phyloP scores from a whole-genome alignment of 306 rosid species.

The Mimosa bimucronata region DNA sequence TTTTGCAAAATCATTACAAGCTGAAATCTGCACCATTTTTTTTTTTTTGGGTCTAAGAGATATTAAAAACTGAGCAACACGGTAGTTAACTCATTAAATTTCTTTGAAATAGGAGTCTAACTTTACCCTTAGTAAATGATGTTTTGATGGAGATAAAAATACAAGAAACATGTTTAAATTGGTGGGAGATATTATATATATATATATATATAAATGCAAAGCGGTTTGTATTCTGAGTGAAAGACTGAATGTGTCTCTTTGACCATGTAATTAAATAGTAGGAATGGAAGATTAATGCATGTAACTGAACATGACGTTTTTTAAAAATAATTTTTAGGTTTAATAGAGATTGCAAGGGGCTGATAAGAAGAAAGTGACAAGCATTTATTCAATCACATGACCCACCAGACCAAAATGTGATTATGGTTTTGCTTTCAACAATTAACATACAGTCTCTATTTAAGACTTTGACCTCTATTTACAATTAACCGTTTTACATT shows the following conservation, averaged over 20 bases:
- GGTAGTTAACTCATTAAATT: too few species aligned
- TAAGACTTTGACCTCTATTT: neutral
- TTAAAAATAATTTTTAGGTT: neutral
- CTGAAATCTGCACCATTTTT: too few species aligned
- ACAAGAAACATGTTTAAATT: too few species aligned
- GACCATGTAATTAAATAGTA: neutral
- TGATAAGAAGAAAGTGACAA: conserved; percentile 27
- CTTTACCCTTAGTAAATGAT: too few species aligned
- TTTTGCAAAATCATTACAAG: too few species aligned
- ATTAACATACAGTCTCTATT: neutral
- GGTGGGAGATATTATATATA: too few species aligned
- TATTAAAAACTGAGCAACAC: too few species aligned
- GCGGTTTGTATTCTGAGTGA: conserved; percentile 1
- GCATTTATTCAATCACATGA: neutral
- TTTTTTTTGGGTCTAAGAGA: too few species aligned
- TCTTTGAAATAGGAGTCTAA: too few species aligned
- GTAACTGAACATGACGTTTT: neutral
- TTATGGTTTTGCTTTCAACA: neutral
- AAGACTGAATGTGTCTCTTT: neutral
- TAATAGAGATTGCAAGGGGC: conserved; percentile 14
- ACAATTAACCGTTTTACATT: neutral
- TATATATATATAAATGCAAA: neutral
- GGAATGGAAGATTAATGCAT: neutral
- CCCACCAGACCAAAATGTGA: conserved; percentile 16
- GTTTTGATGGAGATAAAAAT: too few species aligned